Evolutionary conservation across 805 yeast species (phyloP).

Genomic region (Saccharomycopsis sp.): DNA sequence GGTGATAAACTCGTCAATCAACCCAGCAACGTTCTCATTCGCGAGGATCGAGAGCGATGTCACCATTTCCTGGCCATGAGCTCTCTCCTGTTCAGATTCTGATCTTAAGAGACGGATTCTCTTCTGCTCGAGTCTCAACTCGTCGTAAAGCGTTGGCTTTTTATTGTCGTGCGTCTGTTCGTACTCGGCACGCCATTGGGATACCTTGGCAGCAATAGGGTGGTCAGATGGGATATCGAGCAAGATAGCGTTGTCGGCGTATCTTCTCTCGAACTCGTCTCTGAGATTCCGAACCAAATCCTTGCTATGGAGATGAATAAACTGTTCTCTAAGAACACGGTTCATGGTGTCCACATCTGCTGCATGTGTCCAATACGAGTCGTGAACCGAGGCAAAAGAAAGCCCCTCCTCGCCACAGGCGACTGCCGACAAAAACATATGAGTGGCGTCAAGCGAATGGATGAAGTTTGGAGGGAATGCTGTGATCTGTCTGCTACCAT

Average conservation of each 20-base stretch:
- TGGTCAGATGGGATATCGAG: constrained; percentile 47
- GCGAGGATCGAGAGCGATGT: constrained; percentile 54
- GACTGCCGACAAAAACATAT: constrained; percentile 85
- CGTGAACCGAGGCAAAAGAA: constrained; percentile 92
- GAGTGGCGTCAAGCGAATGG: constrained; percentile 94
- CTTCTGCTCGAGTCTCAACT: constrained; percentile 60
- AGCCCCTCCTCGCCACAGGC: constrained; percentile 61
- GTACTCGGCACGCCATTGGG: constrained; percentile 38
- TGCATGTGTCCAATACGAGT: constrained; percentile 98
- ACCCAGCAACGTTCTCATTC: constrained; percentile 27
- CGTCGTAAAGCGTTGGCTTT: constrained; percentile 60
- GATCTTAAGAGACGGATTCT: constrained; percentile 53
- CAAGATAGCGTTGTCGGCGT: constrained; percentile 60
- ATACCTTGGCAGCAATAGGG: constrained; percentile 45
- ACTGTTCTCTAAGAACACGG: constrained; percentile 62
- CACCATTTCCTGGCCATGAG: constrained; percentile 46
- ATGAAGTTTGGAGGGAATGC: constrained; percentile 96
- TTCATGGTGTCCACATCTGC: constrained; percentile 72
- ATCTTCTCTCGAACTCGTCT: constrained; percentile 76
- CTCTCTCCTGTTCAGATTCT: constrained; percentile 40
- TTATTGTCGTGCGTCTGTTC: constrained; percentile 43
- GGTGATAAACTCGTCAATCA: constrained; percentile 26
- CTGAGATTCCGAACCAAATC: constrained; percentile 66
- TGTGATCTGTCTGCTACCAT: constrained; percentile 80
- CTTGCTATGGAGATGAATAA: constrained; percentile 68